Conservation (phyloP, 257 asterid species). For the Solanum chiquidenum region DNA sequence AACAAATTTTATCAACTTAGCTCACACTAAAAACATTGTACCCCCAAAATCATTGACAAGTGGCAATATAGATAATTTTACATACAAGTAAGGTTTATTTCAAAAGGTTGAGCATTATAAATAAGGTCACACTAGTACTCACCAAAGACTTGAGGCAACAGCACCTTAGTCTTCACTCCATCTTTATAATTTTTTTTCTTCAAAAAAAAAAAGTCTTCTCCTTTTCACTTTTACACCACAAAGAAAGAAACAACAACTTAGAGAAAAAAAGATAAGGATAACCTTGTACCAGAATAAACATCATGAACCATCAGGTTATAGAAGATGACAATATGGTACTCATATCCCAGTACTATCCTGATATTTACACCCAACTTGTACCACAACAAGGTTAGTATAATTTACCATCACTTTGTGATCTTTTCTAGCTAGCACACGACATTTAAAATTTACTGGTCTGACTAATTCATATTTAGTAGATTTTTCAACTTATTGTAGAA, state of each 20-base stretch:
- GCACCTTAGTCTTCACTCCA: constrained; percentile 6
- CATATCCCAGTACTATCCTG: constrained; percentile 42
- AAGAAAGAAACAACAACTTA: not conserved
- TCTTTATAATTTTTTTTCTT: not conserved
- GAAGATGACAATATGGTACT: constrained; percentile 35
- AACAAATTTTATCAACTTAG: constrained; percentile 14
- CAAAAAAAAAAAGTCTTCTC: not conserved
- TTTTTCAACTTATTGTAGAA: not conserved
- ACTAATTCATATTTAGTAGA: not conserved
- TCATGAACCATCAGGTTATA: constrained; percentile 16
- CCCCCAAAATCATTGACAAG: not conserved
- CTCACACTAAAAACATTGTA: not conserved
- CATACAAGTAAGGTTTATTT: constrained; percentile 13
- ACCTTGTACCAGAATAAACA: not conserved
- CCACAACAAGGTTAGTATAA: constrained; percentile 30
- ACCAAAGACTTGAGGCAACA: constrained; percentile 6
- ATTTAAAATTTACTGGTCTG: not conserved
- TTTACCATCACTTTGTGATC: not conserved
- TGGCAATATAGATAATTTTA: constrained; percentile 25
- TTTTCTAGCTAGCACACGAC: not conserved
- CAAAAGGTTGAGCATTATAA: constrained; percentile 19
- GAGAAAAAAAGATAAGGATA: not conserved
- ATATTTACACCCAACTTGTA: constrained; percentile 17
- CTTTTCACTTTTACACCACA: not conserved
- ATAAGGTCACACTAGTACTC: constrained; percentile 17